Conservation (phyloP, 129 eudicot genomes). For the Helianthus tuberosus region DNA sequence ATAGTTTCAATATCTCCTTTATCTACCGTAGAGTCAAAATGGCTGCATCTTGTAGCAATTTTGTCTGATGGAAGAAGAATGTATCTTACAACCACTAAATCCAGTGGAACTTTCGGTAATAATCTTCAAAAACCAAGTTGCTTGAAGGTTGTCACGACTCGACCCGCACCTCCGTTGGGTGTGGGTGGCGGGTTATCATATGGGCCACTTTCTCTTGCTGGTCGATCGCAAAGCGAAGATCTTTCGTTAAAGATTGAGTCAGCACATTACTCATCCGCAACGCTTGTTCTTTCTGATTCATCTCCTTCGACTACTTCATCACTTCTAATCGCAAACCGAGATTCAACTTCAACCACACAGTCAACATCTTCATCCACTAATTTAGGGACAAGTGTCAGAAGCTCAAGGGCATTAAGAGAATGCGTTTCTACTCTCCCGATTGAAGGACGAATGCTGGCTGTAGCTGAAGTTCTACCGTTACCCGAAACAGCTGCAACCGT, state of each 20-base stretch:
- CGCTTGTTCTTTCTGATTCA: conserved; percentile 90
- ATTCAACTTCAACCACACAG: conserved; percentile 69
- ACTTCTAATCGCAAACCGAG: conserved; percentile 73
- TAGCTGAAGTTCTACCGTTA: conserved; percentile 83
- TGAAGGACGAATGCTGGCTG: conserved; percentile 96
- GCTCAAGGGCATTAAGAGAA: conserved; percentile 86
- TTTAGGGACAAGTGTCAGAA: conserved; percentile 66
- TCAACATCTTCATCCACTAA: conserved; percentile 65
- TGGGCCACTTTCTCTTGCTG: conserved; percentile 75
- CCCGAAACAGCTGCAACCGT: conserved; percentile 78
- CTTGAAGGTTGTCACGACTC: conserved; percentile 80
- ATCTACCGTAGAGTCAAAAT: conserved; percentile 85
- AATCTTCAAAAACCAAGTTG: conserved; percentile 74
- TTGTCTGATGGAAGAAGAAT: conserved; percentile 97
- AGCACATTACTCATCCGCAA: conserved; percentile 85
- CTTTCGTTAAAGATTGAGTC: conserved; percentile 84
- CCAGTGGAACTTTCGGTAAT: conserved; percentile 57
- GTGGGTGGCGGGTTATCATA: conserved; percentile 78
- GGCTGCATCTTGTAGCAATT: conserved; percentile 93
- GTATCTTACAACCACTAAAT: conserved; percentile 84
- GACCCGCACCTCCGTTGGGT: conserved; percentile 96
- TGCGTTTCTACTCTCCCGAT: conserved; percentile 85
- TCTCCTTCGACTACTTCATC: conserved; percentile 88
- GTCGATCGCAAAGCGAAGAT: conserved; percentile 80
- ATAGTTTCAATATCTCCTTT: conserved; percentile 94